Evolutionary conservation across 176 grass and related monocot species (phyloP).

Genomic region (Guadua angustifolia): DNA sequence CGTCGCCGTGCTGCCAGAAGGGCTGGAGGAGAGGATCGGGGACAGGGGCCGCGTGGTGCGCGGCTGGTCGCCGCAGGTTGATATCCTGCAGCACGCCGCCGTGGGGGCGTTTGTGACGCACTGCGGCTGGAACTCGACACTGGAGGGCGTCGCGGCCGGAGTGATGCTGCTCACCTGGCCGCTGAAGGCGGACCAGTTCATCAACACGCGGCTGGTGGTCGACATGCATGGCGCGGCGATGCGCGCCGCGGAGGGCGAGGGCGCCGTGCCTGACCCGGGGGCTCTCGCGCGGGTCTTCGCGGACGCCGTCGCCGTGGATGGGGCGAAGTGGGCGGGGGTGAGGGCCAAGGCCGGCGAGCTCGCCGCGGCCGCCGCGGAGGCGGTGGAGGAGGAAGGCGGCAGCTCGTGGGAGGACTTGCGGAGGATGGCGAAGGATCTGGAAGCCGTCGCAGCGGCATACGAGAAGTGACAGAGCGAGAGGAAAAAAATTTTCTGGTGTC

Average conservation of each 20-base stretch:
- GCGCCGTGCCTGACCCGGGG: slow-evolving; percentile 37
- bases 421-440: slow-evolving; percentile 19
- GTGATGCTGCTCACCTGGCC: slow-evolving; percentile 44
- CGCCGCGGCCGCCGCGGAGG: slow-evolving; percentile 2
- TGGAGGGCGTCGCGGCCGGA: slow-evolving; percentile 38
- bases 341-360: background rate
- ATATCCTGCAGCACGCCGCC: slow-evolving; percentile 36
- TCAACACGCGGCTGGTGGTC: slow-evolving; percentile 35
- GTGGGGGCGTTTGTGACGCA: slow-evolving; percentile 57
- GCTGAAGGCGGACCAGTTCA: slow-evolving; percentile 50
- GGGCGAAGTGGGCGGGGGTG: slow-evolving; percentile 16
- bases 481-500: too few relatives aligned
- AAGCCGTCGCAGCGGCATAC: background rate
- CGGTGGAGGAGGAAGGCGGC: slow-evolving; percentile 38
- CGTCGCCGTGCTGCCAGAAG: slow-evolving; percentile 4
- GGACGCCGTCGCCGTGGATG: slow-evolving; percentile 39
- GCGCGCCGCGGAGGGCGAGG: slow-evolving; percentile 34
- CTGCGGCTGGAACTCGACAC: slow-evolving; percentile 64
- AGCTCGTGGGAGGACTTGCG: slow-evolving; percentile 45
- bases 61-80: slow-evolving; percentile 52
- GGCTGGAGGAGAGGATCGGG: slow-evolving; percentile 32
- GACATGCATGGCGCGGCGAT: slow-evolving; percentile 26
- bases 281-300: slow-evolving; percentile 36
- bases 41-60: slow-evolving; percentile 37
- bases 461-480: background rate